These are phyloP conservation scores for Aspergillus amoenus DNA, from an alignment of 2,329 filamentous ascomycete species.

Conservation along the genomic window DNA sequence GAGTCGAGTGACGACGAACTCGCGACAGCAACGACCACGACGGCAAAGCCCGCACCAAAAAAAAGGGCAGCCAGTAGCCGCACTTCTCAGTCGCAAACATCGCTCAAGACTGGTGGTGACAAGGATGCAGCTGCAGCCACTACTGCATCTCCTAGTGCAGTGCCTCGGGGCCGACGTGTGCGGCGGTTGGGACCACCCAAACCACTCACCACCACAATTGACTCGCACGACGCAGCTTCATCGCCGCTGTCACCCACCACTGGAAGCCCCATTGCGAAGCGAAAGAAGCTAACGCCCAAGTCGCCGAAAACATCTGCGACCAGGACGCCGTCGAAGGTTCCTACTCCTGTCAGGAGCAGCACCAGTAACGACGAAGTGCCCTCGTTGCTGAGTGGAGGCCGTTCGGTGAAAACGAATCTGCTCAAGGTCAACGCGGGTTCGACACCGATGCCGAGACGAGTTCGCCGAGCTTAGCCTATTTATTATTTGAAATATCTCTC, in stretches of 20 bases:
- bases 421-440: conserved; percentile 36
- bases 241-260: conserved; percentile 16
- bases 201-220: conserved; percentile 20
- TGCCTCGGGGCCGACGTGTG: conserved; percentile 30
- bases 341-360: conserved; percentile 15
- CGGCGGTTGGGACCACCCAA: conserved; percentile 31
- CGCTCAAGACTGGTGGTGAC: conserved; percentile 20
- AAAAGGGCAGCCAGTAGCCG: conserved; percentile 24
- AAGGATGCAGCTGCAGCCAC: conserved; percentile 17
- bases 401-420: conserved; percentile 27
- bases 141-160: conserved; percentile 26
- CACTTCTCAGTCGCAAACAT: conserved; percentile 24
- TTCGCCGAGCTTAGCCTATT: conserved; percentile 27
- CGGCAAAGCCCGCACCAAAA: conserved; percentile 21
- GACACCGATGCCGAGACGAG: conserved; percentile 35
- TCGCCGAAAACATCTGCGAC: conserved; percentile 26
- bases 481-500: conserved; percentile 11
- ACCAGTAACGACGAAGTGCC: conserved; percentile 17
- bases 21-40: conserved; percentile 15
- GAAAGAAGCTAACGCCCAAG: conserved; percentile 37
- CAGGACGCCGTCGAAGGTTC: conserved; percentile 22
- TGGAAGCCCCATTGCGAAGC: conserved; percentile 27
- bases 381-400: conserved; percentile 16
- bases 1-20: conserved; percentile 23
- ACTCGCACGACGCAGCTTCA: conserved; percentile 15